Conservation (phyloP, 768 basidiomycete genomes). For the Podaxis sp. region DNA sequence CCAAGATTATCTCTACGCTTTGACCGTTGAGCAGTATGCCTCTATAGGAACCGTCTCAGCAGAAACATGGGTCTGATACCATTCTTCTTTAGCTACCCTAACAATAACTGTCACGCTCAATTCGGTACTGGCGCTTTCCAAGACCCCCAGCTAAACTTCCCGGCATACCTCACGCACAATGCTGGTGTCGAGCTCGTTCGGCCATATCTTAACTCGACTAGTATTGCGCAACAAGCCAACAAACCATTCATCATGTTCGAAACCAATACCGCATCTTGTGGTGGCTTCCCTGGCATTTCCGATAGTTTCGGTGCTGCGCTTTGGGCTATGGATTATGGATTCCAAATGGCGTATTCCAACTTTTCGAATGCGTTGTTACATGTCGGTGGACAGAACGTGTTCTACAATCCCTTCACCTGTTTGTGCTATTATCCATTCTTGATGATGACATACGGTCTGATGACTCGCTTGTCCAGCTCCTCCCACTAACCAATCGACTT, state of each 20-base stretch:
- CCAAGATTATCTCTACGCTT: conserved; percentile 37
- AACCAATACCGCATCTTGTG: conserved; percentile 69
- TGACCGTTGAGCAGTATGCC: conserved; percentile 59
- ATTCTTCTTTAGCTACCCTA: conserved; percentile 32
- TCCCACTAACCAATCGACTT: conserved; percentile 53
- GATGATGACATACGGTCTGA: not conserved
- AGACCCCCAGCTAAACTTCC: conserved; percentile 49
- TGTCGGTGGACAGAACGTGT: conserved; percentile 66
- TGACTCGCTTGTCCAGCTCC: conserved; percentile 29
- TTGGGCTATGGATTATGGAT: conserved; percentile 63
- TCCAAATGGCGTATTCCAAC: conserved; percentile 62
- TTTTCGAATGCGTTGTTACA: conserved; percentile 57
- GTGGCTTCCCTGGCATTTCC: conserved; percentile 63
- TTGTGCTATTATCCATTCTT: conserved; percentile 26
- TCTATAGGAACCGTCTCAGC: not conserved
- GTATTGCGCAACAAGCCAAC: conserved; percentile 39
- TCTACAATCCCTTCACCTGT: conserved; percentile 70
- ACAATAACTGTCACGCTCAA: conserved; percentile 59
- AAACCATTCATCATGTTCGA: conserved; percentile 70
- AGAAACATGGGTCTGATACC: not conserved
- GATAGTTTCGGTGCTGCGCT: conserved; percentile 64
- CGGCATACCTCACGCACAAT: conserved; percentile 60
- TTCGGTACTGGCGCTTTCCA: conserved; percentile 39
- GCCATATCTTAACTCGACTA: conserved; percentile 50
- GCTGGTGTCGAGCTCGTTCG: conserved; percentile 47